Evolutionary conservation across 192 early-diverging fungal genomes (phyloP).

Genomic region (Geosiphon pyriformis): DNA sequence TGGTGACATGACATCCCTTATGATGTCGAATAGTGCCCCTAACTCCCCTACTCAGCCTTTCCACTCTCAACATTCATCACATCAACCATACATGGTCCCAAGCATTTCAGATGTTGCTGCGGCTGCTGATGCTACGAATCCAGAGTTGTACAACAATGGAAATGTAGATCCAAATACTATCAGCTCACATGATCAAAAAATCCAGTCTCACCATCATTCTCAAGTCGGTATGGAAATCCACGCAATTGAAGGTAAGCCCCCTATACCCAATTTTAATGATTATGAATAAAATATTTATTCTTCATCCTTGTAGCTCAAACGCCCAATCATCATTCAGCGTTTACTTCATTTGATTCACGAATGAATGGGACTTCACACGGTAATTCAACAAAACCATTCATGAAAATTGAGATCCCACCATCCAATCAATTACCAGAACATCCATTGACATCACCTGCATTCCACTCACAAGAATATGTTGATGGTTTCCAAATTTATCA

Average conservation of each 20-base stretch:
- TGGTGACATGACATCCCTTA: slow-evolving; percentile 5
- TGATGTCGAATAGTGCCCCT: slow-evolving; percentile 1
- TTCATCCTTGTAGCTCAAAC: neutral
- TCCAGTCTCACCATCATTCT: slow-evolving; percentile 2
- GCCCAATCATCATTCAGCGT: slow-evolving; percentile 15
- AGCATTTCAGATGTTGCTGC: slow-evolving; percentile 35
- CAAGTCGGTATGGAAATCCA: slow-evolving; percentile 14
- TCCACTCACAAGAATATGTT: slow-evolving; percentile 23
- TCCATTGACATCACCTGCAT: slow-evolving; percentile 1
- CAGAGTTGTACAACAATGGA: slow-evolving; percentile 25
- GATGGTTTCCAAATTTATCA: slow-evolving; percentile 23
- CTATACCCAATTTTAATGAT: neutral
- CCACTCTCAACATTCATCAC: slow-evolving; percentile 16
- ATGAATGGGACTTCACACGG: neutral
- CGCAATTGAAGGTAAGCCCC: slow-evolving; percentile 11
- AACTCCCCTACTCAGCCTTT: slow-evolving; percentile 6
- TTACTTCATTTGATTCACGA: slow-evolving; percentile 19
- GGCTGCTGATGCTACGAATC: slow-evolving; percentile 29
- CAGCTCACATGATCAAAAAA: slow-evolving; percentile 12
- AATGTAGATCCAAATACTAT: slow-evolving; percentile 7
- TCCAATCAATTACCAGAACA: neutral
- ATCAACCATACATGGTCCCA: slow-evolving; percentile 34
- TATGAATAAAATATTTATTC: neutral
- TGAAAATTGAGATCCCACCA: slow-evolving; percentile 12
- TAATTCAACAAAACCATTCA: neutral